Percentiles rank a stretch among this genome's conserved stretches.
phyloP scores from a whole-genome alignment of 345 rosid genomes.

The Boechera stricta region DNA sequence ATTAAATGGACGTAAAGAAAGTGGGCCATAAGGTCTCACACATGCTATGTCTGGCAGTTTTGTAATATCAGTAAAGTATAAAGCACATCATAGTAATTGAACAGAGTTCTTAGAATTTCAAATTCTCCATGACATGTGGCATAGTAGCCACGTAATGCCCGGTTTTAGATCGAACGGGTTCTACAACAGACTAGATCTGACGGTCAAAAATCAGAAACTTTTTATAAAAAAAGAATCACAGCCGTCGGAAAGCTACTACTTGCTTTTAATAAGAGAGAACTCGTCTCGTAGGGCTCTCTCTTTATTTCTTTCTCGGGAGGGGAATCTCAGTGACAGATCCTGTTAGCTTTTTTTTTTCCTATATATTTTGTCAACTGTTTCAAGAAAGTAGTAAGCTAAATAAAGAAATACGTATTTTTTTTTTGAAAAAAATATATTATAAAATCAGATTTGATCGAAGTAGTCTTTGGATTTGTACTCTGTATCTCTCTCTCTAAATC shows the following conservation, averaged over 20 bases:
- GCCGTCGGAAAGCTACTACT: constrained; percentile 28
- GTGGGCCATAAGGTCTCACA: constrained; percentile 24
- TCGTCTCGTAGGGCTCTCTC: background rate
- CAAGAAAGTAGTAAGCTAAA: constrained; percentile 2
- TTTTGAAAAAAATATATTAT: no score
- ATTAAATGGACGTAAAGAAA: background rate
- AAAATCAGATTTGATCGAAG: background rate
- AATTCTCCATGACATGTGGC: no score
- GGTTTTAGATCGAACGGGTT: no score
- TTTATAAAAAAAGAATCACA: no score
- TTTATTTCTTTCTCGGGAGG: constrained; percentile 22
- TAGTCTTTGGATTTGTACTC: constrained; percentile 29
- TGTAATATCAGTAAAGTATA: constrained; percentile 9
- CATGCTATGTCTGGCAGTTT: constrained; percentile 30
- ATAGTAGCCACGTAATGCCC: no score
- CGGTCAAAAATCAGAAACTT: no score
- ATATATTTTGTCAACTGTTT: constrained; percentile 21
- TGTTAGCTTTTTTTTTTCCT: constrained; percentile 14
- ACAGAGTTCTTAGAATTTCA: no score
- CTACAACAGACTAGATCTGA: no score
- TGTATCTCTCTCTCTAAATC: constrained; percentile 22
- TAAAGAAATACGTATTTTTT: background rate
- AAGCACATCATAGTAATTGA: no score
- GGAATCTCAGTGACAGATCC: constrained; percentile 37
- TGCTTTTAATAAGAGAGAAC: constrained; percentile 21